Conservation (phyloP, 345 rosid species). For the Noccaea bulbosa region DNA sequence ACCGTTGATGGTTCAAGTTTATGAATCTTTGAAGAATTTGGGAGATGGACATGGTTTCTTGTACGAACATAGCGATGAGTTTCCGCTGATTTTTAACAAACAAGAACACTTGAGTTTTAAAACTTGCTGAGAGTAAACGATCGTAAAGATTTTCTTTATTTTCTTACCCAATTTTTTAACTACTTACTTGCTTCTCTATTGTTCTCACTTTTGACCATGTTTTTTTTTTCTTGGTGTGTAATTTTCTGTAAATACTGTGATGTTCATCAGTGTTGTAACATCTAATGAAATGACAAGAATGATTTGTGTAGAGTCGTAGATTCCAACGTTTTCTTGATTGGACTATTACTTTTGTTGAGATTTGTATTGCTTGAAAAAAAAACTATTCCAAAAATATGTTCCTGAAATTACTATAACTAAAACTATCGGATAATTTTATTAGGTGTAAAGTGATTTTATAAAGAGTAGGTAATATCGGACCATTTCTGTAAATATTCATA, state of each 20-base stretch:
- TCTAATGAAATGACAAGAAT: constrained; percentile 1
- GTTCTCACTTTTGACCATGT: constrained; percentile 10
- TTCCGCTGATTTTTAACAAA: constrained; percentile 46
- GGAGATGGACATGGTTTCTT: constrained; percentile 48
- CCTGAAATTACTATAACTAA: no score
- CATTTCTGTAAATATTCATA: neutral
- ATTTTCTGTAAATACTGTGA: constrained; percentile 14
- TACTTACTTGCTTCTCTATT: neutral
- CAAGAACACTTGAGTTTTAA: constrained; percentile 37
- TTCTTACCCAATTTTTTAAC: neutral
- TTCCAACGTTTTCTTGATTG: neutral
- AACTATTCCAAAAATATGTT: no score
- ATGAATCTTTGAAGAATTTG: constrained; percentile 49
- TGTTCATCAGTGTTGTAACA: constrained; percentile 1
- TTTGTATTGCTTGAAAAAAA: no score
- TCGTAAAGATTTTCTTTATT: neutral
- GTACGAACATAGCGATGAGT: constrained; percentile 47
- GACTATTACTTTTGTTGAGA: no score
- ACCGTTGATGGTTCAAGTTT: constrained; percentile 51
- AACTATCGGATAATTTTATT: neutral
- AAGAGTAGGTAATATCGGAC: neutral
- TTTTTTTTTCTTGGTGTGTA: neutral
- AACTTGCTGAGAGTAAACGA: neutral
- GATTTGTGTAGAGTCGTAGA: neutral
- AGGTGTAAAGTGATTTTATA: neutral